phyloP scores from a whole-genome alignment of 768 basidiomycete species.

The Lentinus tigrinus region DNA sequence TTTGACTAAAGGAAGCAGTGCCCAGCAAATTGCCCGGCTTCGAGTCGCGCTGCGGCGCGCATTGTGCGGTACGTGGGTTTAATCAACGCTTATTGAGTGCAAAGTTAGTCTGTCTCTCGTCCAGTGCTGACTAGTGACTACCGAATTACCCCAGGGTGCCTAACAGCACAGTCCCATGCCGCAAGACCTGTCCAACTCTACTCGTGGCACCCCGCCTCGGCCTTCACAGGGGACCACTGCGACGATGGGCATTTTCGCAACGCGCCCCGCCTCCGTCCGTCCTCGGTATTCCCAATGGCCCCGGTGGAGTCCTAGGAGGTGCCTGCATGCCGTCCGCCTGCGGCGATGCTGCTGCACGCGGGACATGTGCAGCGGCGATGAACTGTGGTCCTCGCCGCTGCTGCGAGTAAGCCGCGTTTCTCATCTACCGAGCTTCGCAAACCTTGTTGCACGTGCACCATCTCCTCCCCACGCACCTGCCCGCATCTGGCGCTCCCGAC shows the following conservation, averaged over 20 bases:
- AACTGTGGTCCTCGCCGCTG: background rate
- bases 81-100: background rate
- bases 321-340: background rate
- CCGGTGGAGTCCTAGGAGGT: background rate
- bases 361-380: background rate
- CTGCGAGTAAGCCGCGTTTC: slow-evolving; percentile 7
- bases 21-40: background rate
- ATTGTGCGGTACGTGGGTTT: background rate
- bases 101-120: background rate
- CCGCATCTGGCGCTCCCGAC: background rate
- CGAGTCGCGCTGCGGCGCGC: background rate
- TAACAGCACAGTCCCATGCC: background rate
- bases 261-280: background rate
- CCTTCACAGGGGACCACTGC: background rate
- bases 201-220: background rate
- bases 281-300: background rate
- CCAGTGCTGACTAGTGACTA: background rate
- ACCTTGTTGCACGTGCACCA: slow-evolving; percentile 1
- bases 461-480: background rate
- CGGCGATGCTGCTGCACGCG: background rate
- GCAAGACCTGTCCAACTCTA: background rate
- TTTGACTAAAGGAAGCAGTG: background rate
- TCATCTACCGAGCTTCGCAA: slow-evolving; percentile 11
- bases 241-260: background rate
- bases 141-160: background rate